A percentile compares a stretch with the other conserved stretches of the same genome.
phyloP scores from a whole-genome alignment of 306 rosid genomes.

The Calophaca sinica region DNA sequence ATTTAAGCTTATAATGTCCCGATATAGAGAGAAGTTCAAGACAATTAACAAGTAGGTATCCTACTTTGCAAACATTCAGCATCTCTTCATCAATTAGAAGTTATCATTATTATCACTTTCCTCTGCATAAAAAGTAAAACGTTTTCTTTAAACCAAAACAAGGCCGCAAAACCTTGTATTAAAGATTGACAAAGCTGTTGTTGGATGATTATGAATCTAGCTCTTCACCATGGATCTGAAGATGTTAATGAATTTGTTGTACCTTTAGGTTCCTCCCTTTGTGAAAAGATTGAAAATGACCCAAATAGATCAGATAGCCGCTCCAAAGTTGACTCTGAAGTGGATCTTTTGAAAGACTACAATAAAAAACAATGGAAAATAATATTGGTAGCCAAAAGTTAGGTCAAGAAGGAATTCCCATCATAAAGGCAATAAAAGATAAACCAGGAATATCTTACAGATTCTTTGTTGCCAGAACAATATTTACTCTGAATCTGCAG shows the following conservation, averaged over 20 bases:
- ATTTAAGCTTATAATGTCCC: background rate
- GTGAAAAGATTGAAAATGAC: conserved; percentile 79
- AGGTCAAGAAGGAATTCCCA: conserved; percentile 17
- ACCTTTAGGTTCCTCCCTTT: conserved; percentile 81
- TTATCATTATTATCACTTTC: conserved; percentile 8
- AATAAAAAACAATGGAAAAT: conserved; percentile 34
- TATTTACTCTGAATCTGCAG: conserved; percentile 86
- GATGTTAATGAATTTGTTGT: conserved; percentile 5
- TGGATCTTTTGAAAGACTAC: conserved; percentile 80
- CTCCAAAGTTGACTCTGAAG: conserved; percentile 84
- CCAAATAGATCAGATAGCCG: conserved; percentile 80
- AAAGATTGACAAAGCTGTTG: conserved; percentile 30
- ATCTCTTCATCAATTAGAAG: background rate
- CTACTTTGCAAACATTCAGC: background rate
- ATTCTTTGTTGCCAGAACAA: conserved; percentile 69
- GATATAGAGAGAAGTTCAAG: background rate
- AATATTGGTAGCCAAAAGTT: background rate
- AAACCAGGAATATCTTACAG: conserved; percentile 62
- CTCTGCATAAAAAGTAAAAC: background rate
- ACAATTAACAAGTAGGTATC: background rate
- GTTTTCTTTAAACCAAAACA: conserved; percentile 23
- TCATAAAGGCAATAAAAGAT: conserved; percentile 25
- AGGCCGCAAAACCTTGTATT: conserved; percentile 5
- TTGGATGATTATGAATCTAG: conserved; percentile 25
- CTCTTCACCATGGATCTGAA: conserved; percentile 24